phyloP scores from a whole-genome alignment of 805 yeast species.

The Barnettozyma californica region DNA sequence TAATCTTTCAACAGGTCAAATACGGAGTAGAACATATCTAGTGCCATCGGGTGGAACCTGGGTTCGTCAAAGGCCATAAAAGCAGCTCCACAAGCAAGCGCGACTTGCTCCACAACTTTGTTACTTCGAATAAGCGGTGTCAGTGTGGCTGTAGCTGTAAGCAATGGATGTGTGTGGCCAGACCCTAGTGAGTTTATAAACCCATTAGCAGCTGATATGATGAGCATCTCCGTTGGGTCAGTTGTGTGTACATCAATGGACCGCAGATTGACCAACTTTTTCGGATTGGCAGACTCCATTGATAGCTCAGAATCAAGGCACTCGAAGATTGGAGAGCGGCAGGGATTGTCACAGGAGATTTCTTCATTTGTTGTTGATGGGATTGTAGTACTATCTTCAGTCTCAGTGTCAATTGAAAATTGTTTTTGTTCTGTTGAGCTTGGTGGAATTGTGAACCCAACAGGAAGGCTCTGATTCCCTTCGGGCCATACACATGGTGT shows the following conservation, averaged over 20 bases:
- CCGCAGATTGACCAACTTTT: neutral
- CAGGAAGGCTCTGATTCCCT: neutral
- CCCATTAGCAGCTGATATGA: slow-evolving; percentile 30
- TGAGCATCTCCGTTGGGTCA: slow-evolving; percentile 1
- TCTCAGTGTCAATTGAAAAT: no score
- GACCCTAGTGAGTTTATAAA: slow-evolving; percentile 34
- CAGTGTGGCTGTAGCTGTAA: slow-evolving; percentile 28
- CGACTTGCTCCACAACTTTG: slow-evolving; percentile 27
- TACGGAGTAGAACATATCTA: neutral
- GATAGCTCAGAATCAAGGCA: neutral
- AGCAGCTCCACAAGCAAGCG: slow-evolving; percentile 37
- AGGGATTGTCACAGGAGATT: neutral
- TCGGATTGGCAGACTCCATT: neutral
- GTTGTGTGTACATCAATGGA: neutral
- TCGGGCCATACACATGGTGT: slow-evolving; percentile 25
- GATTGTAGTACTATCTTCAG: neutral
- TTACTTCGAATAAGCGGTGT: slow-evolving; percentile 30
- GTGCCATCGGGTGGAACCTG: slow-evolving; percentile 21
- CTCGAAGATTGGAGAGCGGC: neutral
- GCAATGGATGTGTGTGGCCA: neutral
- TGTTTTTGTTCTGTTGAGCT: neutral
- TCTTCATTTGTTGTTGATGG: neutral
- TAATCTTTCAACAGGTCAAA: neutral
- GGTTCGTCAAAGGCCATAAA: slow-evolving; percentile 30
- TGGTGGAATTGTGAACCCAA: neutral